Base-by-base conservation (phyloP, 2,329 filamentous ascomycete genomes). In the Colletotrichum euphorbiae region DNA sequence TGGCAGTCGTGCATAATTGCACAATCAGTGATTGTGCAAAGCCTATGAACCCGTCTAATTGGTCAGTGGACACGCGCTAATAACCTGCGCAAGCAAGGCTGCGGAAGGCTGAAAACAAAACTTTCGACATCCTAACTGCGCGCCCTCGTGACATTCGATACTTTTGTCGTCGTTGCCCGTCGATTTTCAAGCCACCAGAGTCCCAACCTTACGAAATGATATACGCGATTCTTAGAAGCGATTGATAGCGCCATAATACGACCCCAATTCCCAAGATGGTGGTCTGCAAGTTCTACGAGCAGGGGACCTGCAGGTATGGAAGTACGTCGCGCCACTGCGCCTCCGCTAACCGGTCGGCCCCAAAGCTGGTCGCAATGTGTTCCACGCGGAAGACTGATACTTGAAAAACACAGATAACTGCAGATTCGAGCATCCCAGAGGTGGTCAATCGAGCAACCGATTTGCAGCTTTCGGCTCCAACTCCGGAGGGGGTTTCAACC, bases 231-330 rank as follows among this genome's bases (percentile, higher is more conserved):
- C 9, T n/a, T 5, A 15, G 4, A 4, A 24, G 28, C 36, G 6
- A 62, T 12, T 2, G 15, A 6, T 17, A 68, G 24, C 38, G 50
- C 61, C 55, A 11, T 38, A 42, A 19, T 11, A 19, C 50, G 40
- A 45, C 24, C 28, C 12, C 56, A 11, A 50, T 36, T 28, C 24
- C 42, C 72, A 75, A 62, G 36, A 82, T 82, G 80, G 69, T 77
- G 24, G 68, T 85, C 62, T 86, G 84, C 77, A 80, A 78, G 74
- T 86, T 81, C 75, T 86, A 75, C 69, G 77, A 81, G 77, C 82
- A 84, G 74, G 85, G 85, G 64, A 80, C 80, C 75, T 87, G 85
- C 82, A 83, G 79, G 67, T 84, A 78, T 73, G 85, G 85, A 75
- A 80, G 85, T 86, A 79, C 55, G 83, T 79, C 54, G 59, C 59